These are phyloP conservation scores for Trypethelium eluteriae DNA, from an alignment of 495 filamentous ascomycete genomes.

Conservation along the genomic window DNA sequence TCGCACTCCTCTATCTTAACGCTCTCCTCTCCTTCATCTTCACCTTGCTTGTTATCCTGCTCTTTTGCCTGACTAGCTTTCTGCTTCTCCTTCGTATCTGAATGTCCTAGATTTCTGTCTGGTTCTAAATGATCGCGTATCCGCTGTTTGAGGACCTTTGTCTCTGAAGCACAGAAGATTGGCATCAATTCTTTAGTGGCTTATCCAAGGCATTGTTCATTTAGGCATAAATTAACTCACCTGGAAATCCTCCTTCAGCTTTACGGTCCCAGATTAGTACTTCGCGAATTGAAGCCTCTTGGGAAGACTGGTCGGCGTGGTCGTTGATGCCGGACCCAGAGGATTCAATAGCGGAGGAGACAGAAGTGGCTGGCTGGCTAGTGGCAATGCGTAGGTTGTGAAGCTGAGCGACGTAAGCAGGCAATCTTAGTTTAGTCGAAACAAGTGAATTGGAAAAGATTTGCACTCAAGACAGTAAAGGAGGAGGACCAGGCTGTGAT, in stretches of 20 bases:
- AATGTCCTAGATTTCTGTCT: conserved; percentile 67
- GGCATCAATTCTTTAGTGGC: conserved; percentile 13
- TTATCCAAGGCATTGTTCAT: neutral
- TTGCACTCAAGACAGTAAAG: neutral
- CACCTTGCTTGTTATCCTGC: conserved; percentile 1
- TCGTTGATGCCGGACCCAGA: neutral
- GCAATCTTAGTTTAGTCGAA: neutral
- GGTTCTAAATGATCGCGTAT: conserved; percentile 81
- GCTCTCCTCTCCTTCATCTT: neutral
- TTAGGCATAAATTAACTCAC: conserved; percentile 39
- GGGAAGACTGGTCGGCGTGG: neutral
- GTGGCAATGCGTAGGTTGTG: neutral
- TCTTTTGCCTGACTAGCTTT: neutral
- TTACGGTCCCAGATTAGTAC: conserved; percentile 83
- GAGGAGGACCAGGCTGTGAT: neutral
- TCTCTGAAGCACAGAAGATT: conserved; percentile 45
- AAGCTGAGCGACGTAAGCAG: neutral
- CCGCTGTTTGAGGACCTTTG: conserved; percentile 81
- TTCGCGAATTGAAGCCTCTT: conserved; percentile 32
- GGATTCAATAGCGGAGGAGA: neutral
- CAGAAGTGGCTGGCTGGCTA: neutral
- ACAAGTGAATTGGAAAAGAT: neutral
- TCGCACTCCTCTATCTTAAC: conserved; percentile 12
- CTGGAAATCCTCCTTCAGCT: conserved; percentile 79
- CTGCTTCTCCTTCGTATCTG: conserved; percentile 30